Evolutionary conservation across 495 filamentous ascomycete genomes (phyloP).

Genomic region (Podospora tetraspora): DNA sequence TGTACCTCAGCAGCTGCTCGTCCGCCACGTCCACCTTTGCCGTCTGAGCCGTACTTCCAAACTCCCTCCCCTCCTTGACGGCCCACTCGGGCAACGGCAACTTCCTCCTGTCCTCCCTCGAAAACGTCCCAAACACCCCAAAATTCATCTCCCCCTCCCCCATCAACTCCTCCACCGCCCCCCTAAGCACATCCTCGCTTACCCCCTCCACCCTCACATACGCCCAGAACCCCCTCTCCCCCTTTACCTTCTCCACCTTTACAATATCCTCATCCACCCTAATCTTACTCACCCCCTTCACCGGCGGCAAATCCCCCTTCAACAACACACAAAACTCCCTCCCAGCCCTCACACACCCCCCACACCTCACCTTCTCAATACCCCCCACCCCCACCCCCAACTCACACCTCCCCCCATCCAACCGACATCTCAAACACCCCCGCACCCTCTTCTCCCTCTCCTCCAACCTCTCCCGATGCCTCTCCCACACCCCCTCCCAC

Average conservation of each 20-base stretch:
- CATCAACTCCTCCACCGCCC: not conserved
- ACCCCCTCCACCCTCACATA: not conserved
- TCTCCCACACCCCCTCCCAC: not conserved
- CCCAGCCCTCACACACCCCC: not conserved
- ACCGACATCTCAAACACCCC: not conserved
- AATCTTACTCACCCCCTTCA: not conserved
- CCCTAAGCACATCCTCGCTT: not conserved
- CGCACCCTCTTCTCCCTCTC: not conserved
- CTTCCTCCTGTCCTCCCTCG: not conserved
- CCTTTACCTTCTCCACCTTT: not conserved
- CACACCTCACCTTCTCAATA: not conserved
- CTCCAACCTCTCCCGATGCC: not conserved
- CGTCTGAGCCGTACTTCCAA: not conserved
- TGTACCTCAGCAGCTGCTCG: not conserved
- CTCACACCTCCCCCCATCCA: not conserved
- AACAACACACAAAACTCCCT: not conserved
- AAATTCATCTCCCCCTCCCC: not conserved
- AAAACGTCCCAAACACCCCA: not conserved
- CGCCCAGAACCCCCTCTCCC: not conserved
- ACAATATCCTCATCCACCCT: not conserved
- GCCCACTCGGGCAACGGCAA: not conserved
- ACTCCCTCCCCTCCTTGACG: not conserved
- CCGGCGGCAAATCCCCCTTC: not conserved
- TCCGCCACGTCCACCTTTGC: not conserved
- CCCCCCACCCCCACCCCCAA: not conserved